Evolutionary conservation across 1,284 basidiomycete species (phyloP).

Genomic region (Pseudozyma hubeiensis): DNA sequence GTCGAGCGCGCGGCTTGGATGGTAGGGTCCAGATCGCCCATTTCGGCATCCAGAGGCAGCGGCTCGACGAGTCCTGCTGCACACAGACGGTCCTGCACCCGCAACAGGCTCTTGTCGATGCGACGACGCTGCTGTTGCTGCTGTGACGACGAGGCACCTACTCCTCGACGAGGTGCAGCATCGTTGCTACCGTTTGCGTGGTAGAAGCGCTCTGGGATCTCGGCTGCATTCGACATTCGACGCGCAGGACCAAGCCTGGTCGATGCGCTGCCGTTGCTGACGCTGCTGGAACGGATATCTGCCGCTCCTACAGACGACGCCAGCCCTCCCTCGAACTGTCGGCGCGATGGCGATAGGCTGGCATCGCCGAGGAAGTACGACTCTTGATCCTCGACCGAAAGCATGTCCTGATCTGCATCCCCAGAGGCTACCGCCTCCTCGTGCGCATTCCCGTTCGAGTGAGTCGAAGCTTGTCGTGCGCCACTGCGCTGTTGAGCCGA

Average conservation of each 20-base stretch:
- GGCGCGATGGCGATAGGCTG: conserved; percentile 24
- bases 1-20: conserved; percentile 6
- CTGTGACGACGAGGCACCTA: conserved; percentile 3
- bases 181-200: conserved; percentile 10
- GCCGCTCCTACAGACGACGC: conserved; percentile 22
- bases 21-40: conserved; percentile 61
- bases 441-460: conserved; percentile 5
- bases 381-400: conserved; percentile 47
- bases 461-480: neutral
- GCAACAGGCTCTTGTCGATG: conserved; percentile 57
- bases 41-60: conserved; percentile 61
- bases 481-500: conserved; percentile 23
- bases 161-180: conserved; percentile 8
- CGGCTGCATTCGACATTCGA: conserved; percentile 18
- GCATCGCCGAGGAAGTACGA: conserved; percentile 44
- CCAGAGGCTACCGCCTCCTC: conserved; percentile 1
- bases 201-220: conserved; percentile 41
- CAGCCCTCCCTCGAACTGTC: conserved; percentile 7
- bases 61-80: conserved; percentile 60
- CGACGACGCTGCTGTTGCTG: conserved; percentile 29
- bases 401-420: conserved; percentile 40
- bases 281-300: conserved; percentile 3
- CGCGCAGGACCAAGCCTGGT: conserved; percentile 14
- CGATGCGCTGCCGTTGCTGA: neutral
- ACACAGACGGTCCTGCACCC: conserved; percentile 57